Base-by-base conservation (phyloP, 441 rosid genomes). In the Breynia disticha region DNA sequence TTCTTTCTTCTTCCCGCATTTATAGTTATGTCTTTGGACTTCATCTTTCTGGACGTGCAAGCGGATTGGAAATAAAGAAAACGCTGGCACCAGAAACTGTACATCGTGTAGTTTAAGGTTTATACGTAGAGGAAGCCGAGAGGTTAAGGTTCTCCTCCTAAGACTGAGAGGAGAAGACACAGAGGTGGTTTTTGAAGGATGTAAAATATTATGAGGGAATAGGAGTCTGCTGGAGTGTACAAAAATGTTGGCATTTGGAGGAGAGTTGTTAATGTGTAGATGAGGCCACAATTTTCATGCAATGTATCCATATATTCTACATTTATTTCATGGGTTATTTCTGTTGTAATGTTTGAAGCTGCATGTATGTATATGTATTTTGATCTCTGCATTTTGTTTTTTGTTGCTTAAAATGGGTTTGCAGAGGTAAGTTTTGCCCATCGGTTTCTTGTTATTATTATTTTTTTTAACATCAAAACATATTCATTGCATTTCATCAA, bases 101-200 rank as follows among this genome's bases (percentile, higher is more conserved):
- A 84, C 71, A 82, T 87, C 78, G 64, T 82, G 87, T 79, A 85
- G 95, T 75, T 70, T 70, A 68, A 72, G 66, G 76, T 58, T 77
- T 73, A 77, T 79, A 77, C 67, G 65, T 77, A 74, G 76, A 72
- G 63, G 69, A 52, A 71, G n/a, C 13, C 67, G 69, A 35, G 64
- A 72, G 74, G 68, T 62, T 71, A 67, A 66, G 77, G 62, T 62
- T n/a, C n/a, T n/a, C n/a, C 71, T 72, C 51, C 35, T 65, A 59
- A 41, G 51, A 38, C 72, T n/a, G n/a, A 35, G 69, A 59, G 59
- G 62, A 62, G 63, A 62, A n/a, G n/a, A 65, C 64, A 53, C 70
- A 37, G 17, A 67, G 28, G n/a, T n/a, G n/a, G 17, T 48, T 65
- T 62, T 60, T 57, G 28, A 62, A 63, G 63, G 73, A 67, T 81